Conservation (phyloP, 2,329 filamentous ascomycete genomes). For the Colletotrichum viniferum region DNA sequence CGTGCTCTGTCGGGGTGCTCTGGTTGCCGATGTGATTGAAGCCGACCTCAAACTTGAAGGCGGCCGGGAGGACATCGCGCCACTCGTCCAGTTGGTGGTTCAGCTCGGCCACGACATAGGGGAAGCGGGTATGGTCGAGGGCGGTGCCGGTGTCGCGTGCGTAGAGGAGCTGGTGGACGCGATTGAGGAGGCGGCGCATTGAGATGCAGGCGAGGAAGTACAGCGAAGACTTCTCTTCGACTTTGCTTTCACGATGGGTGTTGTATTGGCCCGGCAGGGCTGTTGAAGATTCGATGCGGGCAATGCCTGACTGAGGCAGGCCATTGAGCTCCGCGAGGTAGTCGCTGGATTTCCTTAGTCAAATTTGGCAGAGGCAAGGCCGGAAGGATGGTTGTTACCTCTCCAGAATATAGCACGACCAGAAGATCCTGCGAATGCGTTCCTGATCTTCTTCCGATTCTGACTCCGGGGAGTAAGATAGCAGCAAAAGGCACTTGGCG, state of each 20-base stretch:
- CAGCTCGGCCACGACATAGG: slow-evolving; percentile 50
- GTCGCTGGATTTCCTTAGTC: slow-evolving; percentile 37
- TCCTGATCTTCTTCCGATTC: slow-evolving; percentile 46
- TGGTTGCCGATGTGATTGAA: slow-evolving; percentile 19
- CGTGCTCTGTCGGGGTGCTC: slow-evolving; percentile 42
- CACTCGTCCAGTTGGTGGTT: slow-evolving; percentile 54
- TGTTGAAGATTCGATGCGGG: slow-evolving; percentile 54
- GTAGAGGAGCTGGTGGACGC: slow-evolving; percentile 55
- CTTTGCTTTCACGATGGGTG: slow-evolving; percentile 41
- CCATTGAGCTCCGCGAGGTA: slow-evolving; percentile 57
- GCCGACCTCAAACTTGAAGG: slow-evolving; percentile 45
- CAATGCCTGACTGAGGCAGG: slow-evolving; percentile 54
- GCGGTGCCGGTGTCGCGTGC: slow-evolving; percentile 48
- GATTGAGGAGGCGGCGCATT: slow-evolving; percentile 51
- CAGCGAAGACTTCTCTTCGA: slow-evolving; percentile 52
- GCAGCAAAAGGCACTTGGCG: slow-evolving; percentile 52
- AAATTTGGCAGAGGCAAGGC: no score
- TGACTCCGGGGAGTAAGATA: slow-evolving; percentile 44
- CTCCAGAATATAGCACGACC: slow-evolving; percentile 60
- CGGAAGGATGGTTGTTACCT: slow-evolving; percentile 33
- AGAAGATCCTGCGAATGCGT: slow-evolving; percentile 55
- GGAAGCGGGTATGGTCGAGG: slow-evolving; percentile 49
- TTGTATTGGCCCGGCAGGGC: slow-evolving; percentile 50
- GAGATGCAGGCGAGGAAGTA: slow-evolving; percentile 60
- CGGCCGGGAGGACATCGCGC: slow-evolving; percentile 48